phyloP scores from a whole-genome alignment of 2,329 filamentous ascomycete species.

The Cytospora piceae region DNA sequence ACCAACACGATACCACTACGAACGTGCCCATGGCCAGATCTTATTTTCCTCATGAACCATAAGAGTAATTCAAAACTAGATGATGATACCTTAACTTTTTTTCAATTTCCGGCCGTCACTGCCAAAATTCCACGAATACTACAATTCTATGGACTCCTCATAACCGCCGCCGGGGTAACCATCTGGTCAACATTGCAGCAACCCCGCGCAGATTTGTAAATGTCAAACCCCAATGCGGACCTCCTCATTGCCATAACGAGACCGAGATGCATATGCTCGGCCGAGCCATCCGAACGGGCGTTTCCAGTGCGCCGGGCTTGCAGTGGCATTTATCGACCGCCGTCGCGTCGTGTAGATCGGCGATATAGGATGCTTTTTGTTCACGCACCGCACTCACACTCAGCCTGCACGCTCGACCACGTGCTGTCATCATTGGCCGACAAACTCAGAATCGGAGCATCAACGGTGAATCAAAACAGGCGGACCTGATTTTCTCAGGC shows the following conservation, averaged over 20 bases:
- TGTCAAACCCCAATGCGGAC: not conserved
- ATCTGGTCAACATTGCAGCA: not conserved
- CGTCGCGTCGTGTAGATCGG: not conserved
- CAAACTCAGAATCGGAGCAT: not conserved
- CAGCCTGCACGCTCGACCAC: conserved; percentile 16
- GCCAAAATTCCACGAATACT: not conserved
- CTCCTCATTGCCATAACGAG: not conserved
- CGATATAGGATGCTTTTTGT: not conserved
- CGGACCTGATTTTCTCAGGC: conserved; percentile 5
- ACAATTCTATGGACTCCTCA: not conserved
- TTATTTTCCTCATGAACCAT: not conserved
- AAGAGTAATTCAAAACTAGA: not conserved
- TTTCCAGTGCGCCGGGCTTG: not conserved
- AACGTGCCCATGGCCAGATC: too few species aligned
- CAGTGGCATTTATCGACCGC: not conserved
- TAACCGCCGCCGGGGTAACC: not conserved
- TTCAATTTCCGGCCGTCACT: not conserved
- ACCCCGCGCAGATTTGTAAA: not conserved
- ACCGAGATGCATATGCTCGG: not conserved
- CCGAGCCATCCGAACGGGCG: not conserved
- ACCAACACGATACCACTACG: not conserved
- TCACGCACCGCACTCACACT: not conserved
- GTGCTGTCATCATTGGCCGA: not conserved
- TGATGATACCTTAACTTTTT: too few species aligned
- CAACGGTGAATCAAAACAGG: conserved; percentile 5